Evolutionary conservation across 1,284 basidiomycete genomes (phyloP).

Genomic region (Pholiota adiposa): DNA sequence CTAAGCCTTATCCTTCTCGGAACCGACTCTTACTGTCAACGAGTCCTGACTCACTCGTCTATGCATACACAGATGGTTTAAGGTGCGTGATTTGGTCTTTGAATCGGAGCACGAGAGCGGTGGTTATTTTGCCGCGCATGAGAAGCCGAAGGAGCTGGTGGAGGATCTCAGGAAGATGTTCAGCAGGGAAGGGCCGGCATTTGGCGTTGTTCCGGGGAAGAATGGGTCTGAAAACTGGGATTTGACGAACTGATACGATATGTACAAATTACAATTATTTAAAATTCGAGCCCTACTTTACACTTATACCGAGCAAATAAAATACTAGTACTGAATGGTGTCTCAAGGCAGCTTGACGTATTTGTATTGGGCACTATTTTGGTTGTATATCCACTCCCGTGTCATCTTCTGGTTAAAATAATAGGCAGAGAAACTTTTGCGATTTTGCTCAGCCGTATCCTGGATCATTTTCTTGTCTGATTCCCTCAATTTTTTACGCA

Average conservation of each 20-base stretch:
- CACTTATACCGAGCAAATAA: too few species aligned
- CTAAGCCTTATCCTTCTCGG: not conserved
- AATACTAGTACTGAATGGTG: too few species aligned
- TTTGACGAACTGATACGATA: too few species aligned
- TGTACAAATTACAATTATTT: too few species aligned
- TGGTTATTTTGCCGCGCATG: slow-evolving; percentile 40
- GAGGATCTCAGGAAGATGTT: slow-evolving; percentile 41
- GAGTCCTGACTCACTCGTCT: not conserved
- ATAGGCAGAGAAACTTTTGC: not conserved
- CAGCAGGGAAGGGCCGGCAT: slow-evolving; percentile 36
- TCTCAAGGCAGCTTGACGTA: too few species aligned
- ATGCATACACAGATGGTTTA: slow-evolving; percentile 27
- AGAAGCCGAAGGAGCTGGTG: slow-evolving; percentile 32
- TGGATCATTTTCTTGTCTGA: not conserved
- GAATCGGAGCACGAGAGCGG: slow-evolving; percentile 32
- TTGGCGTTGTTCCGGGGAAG: slow-evolving; percentile 33
- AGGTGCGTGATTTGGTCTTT: slow-evolving; percentile 22
- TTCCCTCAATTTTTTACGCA: not conserved
- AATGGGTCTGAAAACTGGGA: slow-evolving; percentile 34
- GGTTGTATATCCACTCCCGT: not conserved
- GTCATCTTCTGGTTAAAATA: not conserved
- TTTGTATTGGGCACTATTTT: too few species aligned
- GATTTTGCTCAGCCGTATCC: not conserved
- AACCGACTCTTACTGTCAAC: not conserved
- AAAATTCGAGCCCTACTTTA: too few species aligned